Conservation (phyloP, 1,284 basidiomycete genomes). For the Puccinia sorghi region DNA sequence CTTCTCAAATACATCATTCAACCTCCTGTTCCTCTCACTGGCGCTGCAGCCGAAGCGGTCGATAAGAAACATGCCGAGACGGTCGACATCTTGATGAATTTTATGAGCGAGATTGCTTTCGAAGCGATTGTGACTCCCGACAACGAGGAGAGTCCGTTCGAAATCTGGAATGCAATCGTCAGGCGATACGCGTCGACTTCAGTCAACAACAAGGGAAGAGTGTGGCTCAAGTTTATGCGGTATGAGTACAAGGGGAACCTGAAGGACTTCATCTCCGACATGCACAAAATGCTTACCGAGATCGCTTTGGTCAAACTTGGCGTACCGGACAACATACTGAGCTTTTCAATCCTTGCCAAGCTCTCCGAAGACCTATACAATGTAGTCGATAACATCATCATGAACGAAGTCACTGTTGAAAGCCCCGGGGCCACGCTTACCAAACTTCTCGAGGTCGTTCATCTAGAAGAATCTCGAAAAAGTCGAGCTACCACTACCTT, state of each 20-base stretch:
- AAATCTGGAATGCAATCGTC: background rate
- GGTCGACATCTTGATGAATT: background rate
- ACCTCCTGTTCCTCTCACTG: no score
- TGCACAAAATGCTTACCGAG: background rate
- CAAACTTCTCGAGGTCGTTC: no score
- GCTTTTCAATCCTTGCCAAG: background rate
- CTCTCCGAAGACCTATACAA: background rate
- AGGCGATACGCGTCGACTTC: background rate
- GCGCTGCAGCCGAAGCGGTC: no score
- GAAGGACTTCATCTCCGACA: background rate
- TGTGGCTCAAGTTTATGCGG: background rate
- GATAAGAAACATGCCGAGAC: background rate
- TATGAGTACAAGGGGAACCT: background rate
- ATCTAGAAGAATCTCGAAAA: background rate
- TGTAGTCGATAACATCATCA: constrained; percentile 1
- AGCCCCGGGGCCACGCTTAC: no score
- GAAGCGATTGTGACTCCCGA: no score
- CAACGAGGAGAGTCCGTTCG: background rate
- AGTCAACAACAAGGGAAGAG: background rate
- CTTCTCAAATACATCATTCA: no score
- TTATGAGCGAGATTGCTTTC: no score
- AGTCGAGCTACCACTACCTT: no score
- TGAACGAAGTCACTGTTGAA: background rate
- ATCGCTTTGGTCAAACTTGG: background rate
- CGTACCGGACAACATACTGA: background rate